Evolutionary conservation across 140 eudicot genomes (phyloP).

Genomic region (Bidens hawaiensis): DNA sequence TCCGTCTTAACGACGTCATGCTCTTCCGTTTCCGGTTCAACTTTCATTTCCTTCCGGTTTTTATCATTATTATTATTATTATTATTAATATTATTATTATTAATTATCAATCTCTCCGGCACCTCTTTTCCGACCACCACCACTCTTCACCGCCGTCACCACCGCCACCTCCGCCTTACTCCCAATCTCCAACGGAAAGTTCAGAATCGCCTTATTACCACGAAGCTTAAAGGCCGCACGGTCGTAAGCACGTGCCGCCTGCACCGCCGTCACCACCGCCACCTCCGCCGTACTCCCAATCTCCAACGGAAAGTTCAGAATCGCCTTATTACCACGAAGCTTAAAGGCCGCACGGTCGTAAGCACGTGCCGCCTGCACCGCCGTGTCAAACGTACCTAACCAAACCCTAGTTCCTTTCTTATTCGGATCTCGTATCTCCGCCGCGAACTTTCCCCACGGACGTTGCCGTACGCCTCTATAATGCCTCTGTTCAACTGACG

Average conservation of each 20-base stretch:
- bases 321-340: conserved; percentile 68
- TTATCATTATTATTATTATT: too few species aligned
- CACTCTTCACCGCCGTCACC: conserved; percentile 40
- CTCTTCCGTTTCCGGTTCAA: conserved; percentile 11
- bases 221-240: conserved; percentile 75
- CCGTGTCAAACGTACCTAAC: conserved; percentile 86
- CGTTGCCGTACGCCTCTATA: conserved; percentile 78
- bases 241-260: too few species aligned
- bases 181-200: conserved; percentile 60
- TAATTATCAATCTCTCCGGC: conserved; percentile 29
- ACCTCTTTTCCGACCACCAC: conserved; percentile 41
- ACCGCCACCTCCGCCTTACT: conserved; percentile 8
- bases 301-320: conserved; percentile 59
- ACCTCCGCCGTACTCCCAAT: conserved; percentile 26
- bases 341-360: conserved; percentile 72
- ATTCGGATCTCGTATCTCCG: conserved; percentile 85
- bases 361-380: conserved; percentile 84
- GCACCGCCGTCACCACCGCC: conserved; percentile 43
- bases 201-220: conserved; percentile 63
- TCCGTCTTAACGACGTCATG: conserved; percentile 17
- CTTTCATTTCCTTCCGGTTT: conserved; percentile 7
- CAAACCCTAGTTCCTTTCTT: conserved; percentile 80
- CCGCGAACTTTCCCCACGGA: conserved; percentile 95
- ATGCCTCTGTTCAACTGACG: conserved; percentile 31
- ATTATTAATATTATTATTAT: too few species aligned